A percentile compares a stretch with the other conserved stretches of the same genome.
These are phyloP conservation scores for Gyromitra esculenta DNA, from an alignment of 2,329 filamentous ascomycete genomes.

Conservation along the genomic window DNA sequence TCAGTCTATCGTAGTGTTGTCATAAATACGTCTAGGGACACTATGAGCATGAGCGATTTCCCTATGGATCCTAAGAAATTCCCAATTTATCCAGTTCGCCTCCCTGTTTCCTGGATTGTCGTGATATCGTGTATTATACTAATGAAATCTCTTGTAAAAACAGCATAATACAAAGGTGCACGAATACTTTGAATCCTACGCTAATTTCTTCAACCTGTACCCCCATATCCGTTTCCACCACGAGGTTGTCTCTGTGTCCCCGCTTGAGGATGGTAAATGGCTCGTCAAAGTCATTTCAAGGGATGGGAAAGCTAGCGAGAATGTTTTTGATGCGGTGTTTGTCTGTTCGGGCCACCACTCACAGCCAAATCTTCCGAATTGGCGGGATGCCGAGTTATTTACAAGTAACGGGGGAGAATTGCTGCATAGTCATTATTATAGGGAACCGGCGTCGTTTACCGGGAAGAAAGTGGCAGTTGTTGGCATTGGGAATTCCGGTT, in stretches of 20 bases:
- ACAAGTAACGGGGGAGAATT: slow-evolving; percentile 57
- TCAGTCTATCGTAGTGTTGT: slow-evolving; percentile 61
- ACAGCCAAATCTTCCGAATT: slow-evolving; percentile 59
- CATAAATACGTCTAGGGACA: slow-evolving; percentile 61
- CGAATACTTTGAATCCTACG: slow-evolving; percentile 61
- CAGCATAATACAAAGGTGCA: slow-evolving; percentile 59
- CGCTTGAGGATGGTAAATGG: slow-evolving; percentile 58
- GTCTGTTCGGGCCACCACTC: slow-evolving; percentile 60
- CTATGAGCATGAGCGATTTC: slow-evolving; percentile 61
- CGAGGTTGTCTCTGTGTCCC: slow-evolving; percentile 59
- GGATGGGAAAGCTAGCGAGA: slow-evolving; percentile 54
- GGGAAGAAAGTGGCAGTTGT: slow-evolving; percentile 61
- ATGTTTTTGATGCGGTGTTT: slow-evolving; percentile 60
- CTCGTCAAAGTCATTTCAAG: slow-evolving; percentile 56
- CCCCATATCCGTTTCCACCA: slow-evolving; percentile 60
- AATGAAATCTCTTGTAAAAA: slow-evolving; percentile 1
- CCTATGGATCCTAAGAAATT: slow-evolving; percentile 61
- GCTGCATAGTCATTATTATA: slow-evolving; percentile 61
- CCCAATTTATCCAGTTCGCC: slow-evolving; percentile 59
- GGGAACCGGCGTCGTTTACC: slow-evolving; percentile 59
- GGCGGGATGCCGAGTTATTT: slow-evolving; percentile 59
- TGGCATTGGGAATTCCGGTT: slow-evolving; percentile 60
- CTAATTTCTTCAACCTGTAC: slow-evolving; percentile 60
- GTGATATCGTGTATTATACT: background rate
- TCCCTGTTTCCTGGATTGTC: background rate